These are phyloP conservation scores for Crucihimalaya himalaica DNA, from an alignment of 345 rosid species.

Conservation along the genomic window DNA sequence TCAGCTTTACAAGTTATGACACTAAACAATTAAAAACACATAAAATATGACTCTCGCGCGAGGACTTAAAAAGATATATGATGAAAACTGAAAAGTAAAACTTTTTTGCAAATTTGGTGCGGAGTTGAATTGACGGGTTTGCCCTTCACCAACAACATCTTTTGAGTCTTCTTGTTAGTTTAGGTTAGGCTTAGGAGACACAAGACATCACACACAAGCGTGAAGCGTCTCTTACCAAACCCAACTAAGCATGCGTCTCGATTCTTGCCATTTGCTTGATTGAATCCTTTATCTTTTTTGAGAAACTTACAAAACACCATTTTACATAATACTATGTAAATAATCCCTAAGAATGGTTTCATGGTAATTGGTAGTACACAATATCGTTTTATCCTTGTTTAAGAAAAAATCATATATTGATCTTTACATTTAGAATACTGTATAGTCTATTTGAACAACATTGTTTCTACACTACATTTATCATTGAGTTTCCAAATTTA, in stretches of 20 bases:
- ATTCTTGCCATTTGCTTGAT: slow-evolving; percentile 17
- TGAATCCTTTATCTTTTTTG: neutral
- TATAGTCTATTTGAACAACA: too few relatives aligned
- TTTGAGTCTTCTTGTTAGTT: neutral
- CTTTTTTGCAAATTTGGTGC: neutral
- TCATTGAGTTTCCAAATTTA: too few relatives aligned
- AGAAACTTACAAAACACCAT: neutral
- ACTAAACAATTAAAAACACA: neutral
- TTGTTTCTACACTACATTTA: too few relatives aligned
- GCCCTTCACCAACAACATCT: slow-evolving; percentile 26
- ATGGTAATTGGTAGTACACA: neutral
- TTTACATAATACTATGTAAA: neutral
- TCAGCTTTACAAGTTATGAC: neutral
- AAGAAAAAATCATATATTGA: neutral
- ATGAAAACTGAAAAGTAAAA: slow-evolving; percentile 14
- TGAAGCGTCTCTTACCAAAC: slow-evolving; percentile 6
- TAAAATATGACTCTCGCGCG: neutral
- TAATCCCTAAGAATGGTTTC: neutral
- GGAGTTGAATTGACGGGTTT: neutral
- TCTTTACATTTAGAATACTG: neutral
- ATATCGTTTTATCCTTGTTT: neutral
- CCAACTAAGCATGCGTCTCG: slow-evolving; percentile 26
- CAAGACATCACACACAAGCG: slow-evolving; percentile 7
- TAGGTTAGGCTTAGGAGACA: neutral
- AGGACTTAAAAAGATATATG: slow-evolving; percentile 4